phyloP scores from a whole-genome alignment of 306 rosid species.

The Prinsepia uniflora region DNA sequence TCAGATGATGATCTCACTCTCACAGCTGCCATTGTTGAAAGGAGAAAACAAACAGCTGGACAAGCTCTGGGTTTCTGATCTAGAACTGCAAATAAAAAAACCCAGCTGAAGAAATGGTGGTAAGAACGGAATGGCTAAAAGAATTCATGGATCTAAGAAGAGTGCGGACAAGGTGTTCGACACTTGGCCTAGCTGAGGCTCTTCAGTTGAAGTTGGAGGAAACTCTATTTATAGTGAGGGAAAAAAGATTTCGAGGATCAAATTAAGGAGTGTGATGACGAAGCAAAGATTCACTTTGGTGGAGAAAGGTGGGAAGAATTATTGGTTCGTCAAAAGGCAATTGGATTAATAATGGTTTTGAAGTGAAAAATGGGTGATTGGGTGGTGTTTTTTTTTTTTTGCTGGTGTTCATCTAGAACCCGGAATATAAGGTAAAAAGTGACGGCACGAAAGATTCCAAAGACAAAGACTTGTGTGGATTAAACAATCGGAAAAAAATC shows the following conservation, averaged over 20 bases:
- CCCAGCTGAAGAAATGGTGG: conserved; percentile 3
- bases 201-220: background rate
- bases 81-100: background rate
- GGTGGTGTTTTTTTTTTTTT: background rate
- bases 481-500: background rate
- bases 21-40: conserved; percentile 13
- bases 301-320: conserved; percentile 6
- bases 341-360: background rate
- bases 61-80: background rate
- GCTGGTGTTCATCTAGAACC: conserved; percentile 9
- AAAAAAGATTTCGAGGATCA: background rate
- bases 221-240: background rate
- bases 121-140: background rate
- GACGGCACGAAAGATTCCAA: conserved; percentile 8
- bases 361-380: conserved; percentile 6
- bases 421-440: conserved; percentile 14
- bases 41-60: background rate
- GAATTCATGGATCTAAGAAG: background rate
- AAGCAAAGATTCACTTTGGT: conserved; percentile 12
- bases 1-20: background rate
- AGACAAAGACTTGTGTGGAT: conserved; percentile 10
- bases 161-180: background rate
- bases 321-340: conserved; percentile 20
- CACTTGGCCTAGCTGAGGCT: background rate
- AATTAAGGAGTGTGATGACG: conserved; percentile 8